Evolutionary conservation across 441 rosid genomes (phyloP).

Genomic region (Brassica hybrid): DNA sequence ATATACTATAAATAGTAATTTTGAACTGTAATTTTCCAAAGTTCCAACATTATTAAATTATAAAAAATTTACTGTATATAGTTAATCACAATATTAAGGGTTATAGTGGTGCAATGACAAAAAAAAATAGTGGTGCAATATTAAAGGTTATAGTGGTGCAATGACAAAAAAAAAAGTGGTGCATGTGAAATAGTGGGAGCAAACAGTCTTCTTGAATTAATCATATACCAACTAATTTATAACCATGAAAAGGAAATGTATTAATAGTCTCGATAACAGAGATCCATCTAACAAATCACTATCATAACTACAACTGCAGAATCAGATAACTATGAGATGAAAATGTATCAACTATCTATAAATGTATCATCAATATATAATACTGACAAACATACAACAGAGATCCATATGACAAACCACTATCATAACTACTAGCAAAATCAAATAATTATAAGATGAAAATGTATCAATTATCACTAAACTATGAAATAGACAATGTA

Average conservation of each 20-base stretch:
- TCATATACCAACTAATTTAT: conserved; percentile 4
- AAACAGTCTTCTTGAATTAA: background rate
- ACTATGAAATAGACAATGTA: background rate
- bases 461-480: background rate
- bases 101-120: background rate
- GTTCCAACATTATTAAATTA: background rate
- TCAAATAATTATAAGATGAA: background rate
- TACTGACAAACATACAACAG: background rate
- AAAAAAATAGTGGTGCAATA: background rate
- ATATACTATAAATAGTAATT: background rate
- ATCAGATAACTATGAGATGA: background rate
- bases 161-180: background rate
- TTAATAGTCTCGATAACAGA: background rate
- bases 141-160: conserved; percentile 12
- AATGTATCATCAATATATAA: too few relatives aligned
- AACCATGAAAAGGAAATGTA: background rate
- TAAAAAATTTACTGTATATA: background rate
- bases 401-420: background rate
- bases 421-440: conserved; percentile 24
- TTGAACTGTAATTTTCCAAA: background rate
- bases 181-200: conserved; percentile 33
- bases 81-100: conserved; percentile 9
- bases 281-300: background rate
- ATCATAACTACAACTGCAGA: background rate
- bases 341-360: background rate